phyloP scores from a whole-genome alignment of 2,329 filamentous ascomycete species.

The Colletotrichum magnum region DNA sequence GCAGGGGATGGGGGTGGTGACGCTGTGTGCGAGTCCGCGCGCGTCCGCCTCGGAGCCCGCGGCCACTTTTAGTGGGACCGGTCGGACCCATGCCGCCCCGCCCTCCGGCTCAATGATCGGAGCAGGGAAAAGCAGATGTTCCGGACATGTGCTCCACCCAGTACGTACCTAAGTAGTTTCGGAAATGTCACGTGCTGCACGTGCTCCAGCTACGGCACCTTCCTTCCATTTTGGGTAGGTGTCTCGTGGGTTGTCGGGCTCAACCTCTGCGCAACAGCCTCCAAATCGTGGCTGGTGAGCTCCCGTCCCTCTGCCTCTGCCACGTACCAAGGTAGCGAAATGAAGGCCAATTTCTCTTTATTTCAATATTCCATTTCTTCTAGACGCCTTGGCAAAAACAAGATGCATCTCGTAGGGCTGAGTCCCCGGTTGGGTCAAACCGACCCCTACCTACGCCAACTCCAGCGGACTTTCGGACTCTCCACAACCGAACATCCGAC shows the following conservation, averaged over 20 bases:
- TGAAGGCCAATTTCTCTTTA: no score
- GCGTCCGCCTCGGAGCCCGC: constrained; percentile 16
- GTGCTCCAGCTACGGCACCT: rapidly evolving
- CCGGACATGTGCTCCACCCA: not conserved
- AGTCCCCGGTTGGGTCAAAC: not conserved
- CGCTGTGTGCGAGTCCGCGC: not conserved
- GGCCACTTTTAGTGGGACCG: not conserved
- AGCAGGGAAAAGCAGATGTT: not conserved
- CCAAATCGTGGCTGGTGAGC: constrained; percentile 5
- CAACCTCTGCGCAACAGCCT: not conserved
- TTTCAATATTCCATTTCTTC: not conserved
- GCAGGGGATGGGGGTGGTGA: not conserved
- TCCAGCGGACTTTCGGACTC: constrained; percentile 15
- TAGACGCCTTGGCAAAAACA: not conserved
- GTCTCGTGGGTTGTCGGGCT: no score
- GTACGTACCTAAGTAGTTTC: no score
- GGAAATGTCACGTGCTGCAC: no score
- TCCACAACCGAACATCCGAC: constrained; percentile 12
- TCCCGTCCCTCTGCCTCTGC: not conserved
- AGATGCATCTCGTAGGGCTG: not conserved
- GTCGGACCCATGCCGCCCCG: not conserved
- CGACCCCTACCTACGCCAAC: not conserved
- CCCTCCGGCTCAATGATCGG: not conserved
- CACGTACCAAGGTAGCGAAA: not conserved
- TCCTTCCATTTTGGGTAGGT: no score